Percentiles rank a stretch among this genome's conserved stretches.
These are phyloP conservation scores for Phialophora tarda DNA, from an alignment of 2,329 filamentous ascomycete genomes.

Conservation along the genomic window DNA sequence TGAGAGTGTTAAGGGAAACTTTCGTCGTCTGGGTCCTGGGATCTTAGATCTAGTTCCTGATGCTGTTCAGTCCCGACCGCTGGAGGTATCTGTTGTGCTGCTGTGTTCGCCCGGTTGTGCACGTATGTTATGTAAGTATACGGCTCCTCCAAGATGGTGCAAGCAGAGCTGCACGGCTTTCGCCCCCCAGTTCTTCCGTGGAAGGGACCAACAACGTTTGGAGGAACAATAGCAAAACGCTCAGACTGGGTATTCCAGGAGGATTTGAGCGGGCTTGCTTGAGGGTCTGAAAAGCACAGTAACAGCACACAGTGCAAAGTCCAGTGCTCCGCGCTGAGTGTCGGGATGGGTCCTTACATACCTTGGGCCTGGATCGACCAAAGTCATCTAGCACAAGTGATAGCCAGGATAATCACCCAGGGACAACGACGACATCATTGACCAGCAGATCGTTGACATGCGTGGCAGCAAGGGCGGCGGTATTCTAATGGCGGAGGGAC, in stretches of 20 bases:
- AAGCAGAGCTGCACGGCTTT: background rate
- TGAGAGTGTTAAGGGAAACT: background rate
- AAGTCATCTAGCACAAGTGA: background rate
- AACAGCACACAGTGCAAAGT: background rate
- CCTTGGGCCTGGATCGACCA: background rate
- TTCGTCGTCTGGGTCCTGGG: background rate
- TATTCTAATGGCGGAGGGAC: slow-evolving; percentile 6
- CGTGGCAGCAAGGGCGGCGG: background rate
- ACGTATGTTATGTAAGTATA: background rate
- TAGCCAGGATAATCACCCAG: background rate
- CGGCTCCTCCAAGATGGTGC: background rate
- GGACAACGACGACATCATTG: slow-evolving; percentile 6
- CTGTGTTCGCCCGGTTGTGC: background rate
- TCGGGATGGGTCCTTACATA: background rate
- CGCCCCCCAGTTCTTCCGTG: too few relatives aligned
- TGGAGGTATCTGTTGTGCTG: background rate
- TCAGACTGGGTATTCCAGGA: background rate
- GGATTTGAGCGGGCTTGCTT: background rate
- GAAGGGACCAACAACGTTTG: background rate
- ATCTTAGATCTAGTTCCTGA: background rate
- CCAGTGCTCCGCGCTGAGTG: too few relatives aligned
- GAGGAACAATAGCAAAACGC: background rate
- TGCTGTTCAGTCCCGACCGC: background rate
- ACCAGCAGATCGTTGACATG: background rate
- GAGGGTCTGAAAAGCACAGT: background rate